phyloP scores from a whole-genome alignment of 768 basidiomycete genomes.

The Tylopilus rubrobrunneus region DNA sequence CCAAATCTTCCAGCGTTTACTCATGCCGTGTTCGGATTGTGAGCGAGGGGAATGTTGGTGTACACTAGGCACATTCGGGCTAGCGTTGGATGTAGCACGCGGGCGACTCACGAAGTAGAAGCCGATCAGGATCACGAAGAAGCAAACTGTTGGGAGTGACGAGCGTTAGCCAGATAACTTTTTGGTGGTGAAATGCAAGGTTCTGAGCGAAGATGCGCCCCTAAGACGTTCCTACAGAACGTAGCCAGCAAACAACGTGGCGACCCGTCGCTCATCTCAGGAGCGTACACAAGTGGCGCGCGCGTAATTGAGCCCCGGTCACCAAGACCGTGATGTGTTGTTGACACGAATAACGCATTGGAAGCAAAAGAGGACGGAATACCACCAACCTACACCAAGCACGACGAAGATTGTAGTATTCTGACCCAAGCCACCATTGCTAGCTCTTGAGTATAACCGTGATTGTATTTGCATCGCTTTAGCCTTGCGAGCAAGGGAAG shows the following conservation, averaged over 20 bases:
- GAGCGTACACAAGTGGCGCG: neutral
- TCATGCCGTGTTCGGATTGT: neutral
- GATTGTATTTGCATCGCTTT: slow-evolving; percentile 4
- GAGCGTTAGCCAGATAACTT: slow-evolving; percentile 9
- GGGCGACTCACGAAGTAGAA: slow-evolving; percentile 26
- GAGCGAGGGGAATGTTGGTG: neutral
- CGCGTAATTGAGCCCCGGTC: neutral
- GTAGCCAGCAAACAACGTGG: neutral
- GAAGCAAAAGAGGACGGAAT: neutral
- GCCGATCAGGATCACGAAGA: slow-evolving; percentile 22
- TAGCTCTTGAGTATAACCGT: slow-evolving; percentile 7
- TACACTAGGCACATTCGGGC: neutral
- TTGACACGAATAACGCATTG: slow-evolving; percentile 1
- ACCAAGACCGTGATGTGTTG: neutral
- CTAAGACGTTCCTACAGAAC: neutral
- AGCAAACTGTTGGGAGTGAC: slow-evolving; percentile 16
- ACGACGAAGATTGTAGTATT: slow-evolving; percentile 23
- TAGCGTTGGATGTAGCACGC: slow-evolving; percentile 1
- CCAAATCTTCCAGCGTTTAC: slow-evolving; percentile 18
- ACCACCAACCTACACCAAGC: slow-evolving; percentile 23
- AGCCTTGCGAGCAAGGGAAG: neutral
- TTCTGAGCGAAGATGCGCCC: neutral
- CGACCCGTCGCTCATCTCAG: neutral
- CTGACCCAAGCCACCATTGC: slow-evolving; percentile 2
- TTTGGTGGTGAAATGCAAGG: neutral